Base-by-base conservation (phyloP, 1,284 basidiomycete genomes). In the Trichosporon coremiiforme region DNA sequence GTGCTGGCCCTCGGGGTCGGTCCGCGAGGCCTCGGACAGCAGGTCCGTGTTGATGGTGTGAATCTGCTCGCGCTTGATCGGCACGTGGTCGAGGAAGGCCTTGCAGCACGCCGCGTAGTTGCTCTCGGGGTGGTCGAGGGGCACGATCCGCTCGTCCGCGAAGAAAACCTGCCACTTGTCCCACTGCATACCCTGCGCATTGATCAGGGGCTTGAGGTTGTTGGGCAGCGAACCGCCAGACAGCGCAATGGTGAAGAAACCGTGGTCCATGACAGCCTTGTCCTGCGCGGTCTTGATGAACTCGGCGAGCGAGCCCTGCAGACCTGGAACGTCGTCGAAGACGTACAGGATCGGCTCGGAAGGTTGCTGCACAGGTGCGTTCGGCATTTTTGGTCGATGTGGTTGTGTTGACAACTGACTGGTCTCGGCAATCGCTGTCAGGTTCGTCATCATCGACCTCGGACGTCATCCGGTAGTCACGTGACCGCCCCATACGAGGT, bases 131-230 rank as follows among this genome's bases (percentile, higher is more conserved):
- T 97, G 87, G 85, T 96, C 90, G 78, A 98, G 89, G 1, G 94
- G 93, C 9, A 99, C 96, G 71, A 91, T 89, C 67, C 95, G 91
- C 85, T 99, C 95, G 83, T 99, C 95, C 63, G 91, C 94, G 80
- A 98, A 98, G 85, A 92, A 99, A 77, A 98, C 90, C 76, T 96
- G 93, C 95, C 95, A 99, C 83, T 94, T 93, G 82, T 95, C 90
- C 95, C 96, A 99, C 82, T 91, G 91, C 20, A 94, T 87, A 29
- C 87, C 87, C 15, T 89, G 85, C 72, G 90, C 85, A 64, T 83
- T 85, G 75, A 92, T 87, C 73, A 98, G 88, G 66, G 88, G 89
- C 74, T 84, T 85, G 74, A 99, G 89, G 82, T 92, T 90, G 80
- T 91, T 91, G 64, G 96, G 94, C 47, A 98, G 87, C 0, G 92